Evolutionary conservation across 495 filamentous ascomycete genomes (phyloP).

Genomic region (Hypoxylon perforatum): DNA sequence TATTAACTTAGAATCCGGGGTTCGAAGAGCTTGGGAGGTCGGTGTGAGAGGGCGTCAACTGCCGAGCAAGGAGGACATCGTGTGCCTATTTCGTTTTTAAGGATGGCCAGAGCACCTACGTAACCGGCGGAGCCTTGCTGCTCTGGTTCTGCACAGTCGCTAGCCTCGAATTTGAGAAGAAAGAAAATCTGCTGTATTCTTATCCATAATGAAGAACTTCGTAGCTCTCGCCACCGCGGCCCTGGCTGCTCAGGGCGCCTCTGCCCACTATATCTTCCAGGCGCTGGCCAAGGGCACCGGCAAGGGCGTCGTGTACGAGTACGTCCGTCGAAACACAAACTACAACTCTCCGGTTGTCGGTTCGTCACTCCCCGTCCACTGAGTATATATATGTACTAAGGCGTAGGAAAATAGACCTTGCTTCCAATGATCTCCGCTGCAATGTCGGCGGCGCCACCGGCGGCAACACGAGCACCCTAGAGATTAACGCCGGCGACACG

Average conservation of each 20-base stretch:
- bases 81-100: conserved; percentile 32
- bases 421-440: conserved; percentile 66
- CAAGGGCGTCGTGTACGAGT: conserved; percentile 60
- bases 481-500: conserved; percentile 62
- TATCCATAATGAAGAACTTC: conserved; percentile 50
- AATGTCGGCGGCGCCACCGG: conserved; percentile 65
- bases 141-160: conserved; percentile 1
- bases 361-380: conserved; percentile 17
- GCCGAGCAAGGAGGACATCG: conserved; percentile 24
- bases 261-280: conserved; percentile 63
- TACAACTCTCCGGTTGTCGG: conserved; percentile 68
- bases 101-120: conserved; percentile 26
- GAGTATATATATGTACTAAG: conserved; percentile 3
- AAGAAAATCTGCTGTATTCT: neutral
- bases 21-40: neutral
- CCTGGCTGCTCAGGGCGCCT: conserved; percentile 50
- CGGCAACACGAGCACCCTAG: conserved; percentile 56
- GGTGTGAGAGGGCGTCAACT: conserved; percentile 23
- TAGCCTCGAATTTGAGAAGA: conserved; percentile 5
- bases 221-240: conserved; percentile 46
- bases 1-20: conserved; percentile 38
- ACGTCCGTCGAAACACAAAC: conserved; percentile 66
- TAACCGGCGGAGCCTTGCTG: conserved; percentile 21
- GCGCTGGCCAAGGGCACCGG: conserved; percentile 56
- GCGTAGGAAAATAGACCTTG: conserved; percentile 46